Percentiles rank a stretch among this genome's conserved stretches.
Conservation (phyloP, 2,329 filamentous ascomycete species). For the Cytospora piceae region DNA sequence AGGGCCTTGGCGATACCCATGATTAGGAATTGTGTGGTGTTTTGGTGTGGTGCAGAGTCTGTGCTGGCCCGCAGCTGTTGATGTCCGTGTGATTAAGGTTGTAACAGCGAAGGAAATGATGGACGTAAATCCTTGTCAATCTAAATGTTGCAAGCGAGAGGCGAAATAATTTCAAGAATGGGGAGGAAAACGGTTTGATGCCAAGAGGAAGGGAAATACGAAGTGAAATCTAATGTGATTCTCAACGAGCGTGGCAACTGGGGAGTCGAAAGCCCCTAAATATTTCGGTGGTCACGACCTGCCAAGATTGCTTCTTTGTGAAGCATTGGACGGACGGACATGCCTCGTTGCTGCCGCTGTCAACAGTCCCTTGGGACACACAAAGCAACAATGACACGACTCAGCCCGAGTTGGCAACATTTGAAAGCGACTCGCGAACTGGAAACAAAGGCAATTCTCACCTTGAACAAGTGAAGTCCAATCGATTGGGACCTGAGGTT, state of each 20-base stretch:
- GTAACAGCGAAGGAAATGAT: conserved; percentile 2
- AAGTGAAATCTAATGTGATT: background rate
- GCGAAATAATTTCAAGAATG: background rate
- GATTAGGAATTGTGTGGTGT: conserved; percentile 1
- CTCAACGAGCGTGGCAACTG: conserved; percentile 2
- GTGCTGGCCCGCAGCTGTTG: conserved; percentile 19
- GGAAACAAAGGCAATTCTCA: conserved; percentile 6
- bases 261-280: conserved; percentile 15
- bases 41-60: background rate
- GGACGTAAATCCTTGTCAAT: conserved; percentile 5
- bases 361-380: background rate
- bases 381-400: no score
- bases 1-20: conserved; percentile 25
- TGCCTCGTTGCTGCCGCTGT: background rate
- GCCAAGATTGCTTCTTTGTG: conserved; percentile 13
- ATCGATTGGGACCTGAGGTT: conserved; percentile 10
- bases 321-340: background rate
- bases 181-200: background rate
- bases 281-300: conserved; percentile 3
- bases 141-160: background rate
- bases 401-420: conserved; percentile 2
- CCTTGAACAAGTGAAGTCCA: conserved; percentile 6
- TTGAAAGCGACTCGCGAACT: conserved; percentile 17
- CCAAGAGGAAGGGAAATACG: background rate
- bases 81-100: conserved; percentile 1